phyloP scores from a whole-genome alignment of 2,329 filamentous ascomycete species.

The Ophiocordyceps camponoti-saundersi region DNA sequence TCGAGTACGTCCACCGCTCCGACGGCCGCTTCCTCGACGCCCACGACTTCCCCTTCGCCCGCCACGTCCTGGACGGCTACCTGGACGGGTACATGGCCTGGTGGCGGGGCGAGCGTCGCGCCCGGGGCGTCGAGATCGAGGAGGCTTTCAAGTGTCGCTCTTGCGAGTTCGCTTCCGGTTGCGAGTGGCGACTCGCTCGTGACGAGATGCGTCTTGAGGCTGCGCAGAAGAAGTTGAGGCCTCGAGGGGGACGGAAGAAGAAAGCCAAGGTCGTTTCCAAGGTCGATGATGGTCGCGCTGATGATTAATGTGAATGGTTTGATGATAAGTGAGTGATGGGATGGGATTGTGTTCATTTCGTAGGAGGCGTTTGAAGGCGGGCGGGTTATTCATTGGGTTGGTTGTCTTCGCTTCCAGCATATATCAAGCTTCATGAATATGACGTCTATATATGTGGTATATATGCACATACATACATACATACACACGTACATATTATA shows the following conservation, averaged over 20 bases:
- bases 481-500: too few relatives aligned
- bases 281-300: neutral
- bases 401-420: too few relatives aligned
- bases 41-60: constrained; percentile 50
- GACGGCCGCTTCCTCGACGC: constrained; percentile 37
- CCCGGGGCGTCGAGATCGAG: constrained; percentile 61
- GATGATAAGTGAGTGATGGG: too few relatives aligned
- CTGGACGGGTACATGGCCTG: constrained; percentile 57
- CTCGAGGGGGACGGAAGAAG: neutral
- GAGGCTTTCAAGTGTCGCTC: constrained; percentile 78
- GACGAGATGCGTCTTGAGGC: constrained; percentile 33
- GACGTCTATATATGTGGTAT: too few relatives aligned
- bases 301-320: neutral
- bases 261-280: neutral
- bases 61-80: constrained; percentile 45
- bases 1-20: constrained; percentile 34
- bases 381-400: too few relatives aligned
- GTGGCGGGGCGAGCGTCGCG: constrained; percentile 65
- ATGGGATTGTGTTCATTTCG: too few relatives aligned
- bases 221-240: neutral
- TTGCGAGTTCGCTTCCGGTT: constrained; percentile 69
- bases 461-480: too few relatives aligned
- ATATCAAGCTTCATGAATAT: too few relatives aligned
- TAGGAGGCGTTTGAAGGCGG: too few relatives aligned
- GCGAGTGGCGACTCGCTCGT: constrained; percentile 59